Evolutionary conservation across 257 asterid species (phyloP).

Genomic region (Osmanthus fragrans): DNA sequence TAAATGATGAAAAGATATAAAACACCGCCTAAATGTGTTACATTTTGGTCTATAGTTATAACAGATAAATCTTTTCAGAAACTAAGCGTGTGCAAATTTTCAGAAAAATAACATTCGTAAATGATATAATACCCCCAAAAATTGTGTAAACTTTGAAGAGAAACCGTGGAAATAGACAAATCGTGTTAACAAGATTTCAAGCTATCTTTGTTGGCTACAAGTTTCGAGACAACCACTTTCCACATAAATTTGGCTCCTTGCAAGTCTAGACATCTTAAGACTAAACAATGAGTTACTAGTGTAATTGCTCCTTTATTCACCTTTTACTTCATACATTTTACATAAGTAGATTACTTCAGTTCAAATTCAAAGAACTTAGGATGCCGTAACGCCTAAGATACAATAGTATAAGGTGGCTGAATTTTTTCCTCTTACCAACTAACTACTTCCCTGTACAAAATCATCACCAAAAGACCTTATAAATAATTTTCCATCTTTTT

Average conservation of each 20-base stretch:
- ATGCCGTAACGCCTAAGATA: background rate
- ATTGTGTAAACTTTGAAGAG: too few species aligned
- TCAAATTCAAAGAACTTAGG: background rate
- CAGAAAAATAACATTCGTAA: background rate
- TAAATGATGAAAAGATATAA: background rate
- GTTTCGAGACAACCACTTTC: background rate
- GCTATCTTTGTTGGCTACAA: background rate
- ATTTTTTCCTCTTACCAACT: background rate
- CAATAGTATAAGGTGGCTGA: background rate
- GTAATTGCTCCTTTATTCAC: background rate
- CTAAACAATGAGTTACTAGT: background rate
- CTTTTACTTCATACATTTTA: background rate
- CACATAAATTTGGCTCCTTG: background rate
- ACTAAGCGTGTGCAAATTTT: background rate
- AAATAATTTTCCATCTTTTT: background rate
- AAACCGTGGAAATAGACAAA: too few species aligned
- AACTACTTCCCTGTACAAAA: background rate
- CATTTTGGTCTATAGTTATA: background rate
- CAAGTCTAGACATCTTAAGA: background rate
- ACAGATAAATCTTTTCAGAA: background rate
- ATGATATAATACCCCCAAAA: too few species aligned
- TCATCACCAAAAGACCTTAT: background rate
- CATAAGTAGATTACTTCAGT: background rate
- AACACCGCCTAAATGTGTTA: background rate
- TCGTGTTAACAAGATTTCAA: background rate